These are phyloP conservation scores for Gleditsia sinensis DNA, from an alignment of 306 rosid species.

Conservation along the genomic window DNA sequence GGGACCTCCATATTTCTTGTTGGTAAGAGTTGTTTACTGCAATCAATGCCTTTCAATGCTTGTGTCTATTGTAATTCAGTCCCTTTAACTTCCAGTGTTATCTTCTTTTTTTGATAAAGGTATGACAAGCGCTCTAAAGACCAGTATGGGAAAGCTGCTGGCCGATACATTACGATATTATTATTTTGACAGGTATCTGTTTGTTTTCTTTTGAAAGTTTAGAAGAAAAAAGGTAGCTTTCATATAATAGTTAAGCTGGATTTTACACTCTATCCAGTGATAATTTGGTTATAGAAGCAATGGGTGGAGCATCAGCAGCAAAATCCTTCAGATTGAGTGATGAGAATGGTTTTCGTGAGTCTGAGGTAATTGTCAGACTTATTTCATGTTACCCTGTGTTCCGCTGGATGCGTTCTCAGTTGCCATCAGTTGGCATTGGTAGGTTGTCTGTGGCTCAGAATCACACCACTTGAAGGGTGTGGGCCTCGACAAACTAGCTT, in stretches of 20 bases:
- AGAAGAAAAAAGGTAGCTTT: conserved; percentile 6
- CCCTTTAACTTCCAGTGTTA: neutral
- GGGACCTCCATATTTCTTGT: conserved; percentile 90
- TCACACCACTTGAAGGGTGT: conserved; percentile 3
- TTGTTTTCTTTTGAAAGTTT: conserved; percentile 16
- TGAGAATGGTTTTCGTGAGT: conserved; percentile 57
- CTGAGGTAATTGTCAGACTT: conserved; percentile 58
- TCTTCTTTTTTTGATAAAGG: conserved; percentile 48
- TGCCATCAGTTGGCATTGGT: neutral
- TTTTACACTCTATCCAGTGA: conserved; percentile 57
- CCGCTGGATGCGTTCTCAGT: neutral
- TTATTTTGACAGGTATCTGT: conserved; percentile 83
- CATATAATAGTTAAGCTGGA: conserved; percentile 27
- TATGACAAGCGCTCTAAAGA: conserved; percentile 67
- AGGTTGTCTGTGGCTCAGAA: conserved; percentile 15
- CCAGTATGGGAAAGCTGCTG: conserved; percentile 67
- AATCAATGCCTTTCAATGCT: conserved; percentile 14
- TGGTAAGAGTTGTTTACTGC: conserved; percentile 57
- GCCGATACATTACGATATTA: conserved; percentile 83
- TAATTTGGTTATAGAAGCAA: conserved; percentile 82
- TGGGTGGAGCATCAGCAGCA: conserved; percentile 62
- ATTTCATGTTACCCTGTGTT: conserved; percentile 29
- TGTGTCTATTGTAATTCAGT: conserved; percentile 5
- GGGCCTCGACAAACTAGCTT: conserved; percentile 7
- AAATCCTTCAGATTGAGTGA: conserved; percentile 61